Base-by-base conservation (phyloP, 2,329 filamentous ascomycete genomes). In the Trichoderma sp. region DNA sequence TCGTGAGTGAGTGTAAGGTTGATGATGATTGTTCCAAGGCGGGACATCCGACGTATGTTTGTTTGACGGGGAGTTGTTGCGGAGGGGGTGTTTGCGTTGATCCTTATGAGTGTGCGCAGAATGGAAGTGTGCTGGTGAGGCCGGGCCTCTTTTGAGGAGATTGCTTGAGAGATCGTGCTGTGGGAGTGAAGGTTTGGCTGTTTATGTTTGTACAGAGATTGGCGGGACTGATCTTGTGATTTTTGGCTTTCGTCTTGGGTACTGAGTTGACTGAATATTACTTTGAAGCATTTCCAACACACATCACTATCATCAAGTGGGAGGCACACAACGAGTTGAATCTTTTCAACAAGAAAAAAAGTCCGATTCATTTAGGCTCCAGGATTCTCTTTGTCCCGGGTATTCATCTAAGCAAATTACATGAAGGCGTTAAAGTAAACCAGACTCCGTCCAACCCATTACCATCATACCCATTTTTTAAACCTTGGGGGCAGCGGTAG, bases 401-500 rank as follows among this genome's bases (percentile, higher is more conserved):
- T 82, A 79, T 79, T 83, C 80, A 83, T 82, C 80, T 82, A 81
- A 83, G 81, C 80, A 82, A 82, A 79, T 83, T 80, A 81, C 83
- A 84, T 84, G 81, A 82, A 83, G 79, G 81, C 81, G 80, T 81
- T 81, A 84, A 73, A 82, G 80, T 80, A 80, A 81, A 83, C 83
- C 82, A 81, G 82, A 84, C 83, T 83, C 84, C 83, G 81, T 83
- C 80, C 83, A 80, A 81, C 74, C 67, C 66, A 68, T 64, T 18
- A 59, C 64, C 75, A 79, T 78, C 78, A 80, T 77, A 78, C 79
- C 80, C 79, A 78, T 77, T 71, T 41, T 41, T 80, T 83, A 85
- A 79, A 77, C 83, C 84, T 85, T 85, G 76, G 84, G 81, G 79
- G 81, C 68, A 63, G 50, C 71, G 85, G 93, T 93, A 81, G 96